Evolutionary conservation across 805 yeast genomes (phyloP).

Genomic region (Pichia scutulata): DNA sequence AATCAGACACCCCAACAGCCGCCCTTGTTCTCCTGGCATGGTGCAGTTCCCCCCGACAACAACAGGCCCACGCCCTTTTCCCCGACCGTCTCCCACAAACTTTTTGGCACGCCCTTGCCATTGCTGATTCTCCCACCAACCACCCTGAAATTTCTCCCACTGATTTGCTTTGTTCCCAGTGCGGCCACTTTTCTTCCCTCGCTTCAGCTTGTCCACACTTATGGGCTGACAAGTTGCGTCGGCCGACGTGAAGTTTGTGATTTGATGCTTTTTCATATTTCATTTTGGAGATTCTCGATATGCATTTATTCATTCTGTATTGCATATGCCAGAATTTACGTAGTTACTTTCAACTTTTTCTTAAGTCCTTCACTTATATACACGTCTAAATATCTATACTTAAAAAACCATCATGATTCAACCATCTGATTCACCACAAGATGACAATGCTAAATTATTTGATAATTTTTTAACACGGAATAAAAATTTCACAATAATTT

Average conservation of each 20-base stretch:
- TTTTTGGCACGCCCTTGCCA: background rate
- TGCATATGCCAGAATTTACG: too few species aligned
- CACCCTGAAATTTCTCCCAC: background rate
- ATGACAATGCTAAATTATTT: constrained; percentile 21
- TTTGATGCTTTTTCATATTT: background rate
- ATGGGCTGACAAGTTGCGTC: background rate
- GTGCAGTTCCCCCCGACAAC: background rate
- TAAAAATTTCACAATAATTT: constrained; percentile 9
- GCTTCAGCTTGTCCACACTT: background rate
- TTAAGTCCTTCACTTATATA: background rate
- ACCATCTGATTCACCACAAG: constrained; percentile 6
- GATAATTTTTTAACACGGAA: constrained; percentile 18
- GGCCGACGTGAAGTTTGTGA: background rate
- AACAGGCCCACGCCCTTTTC: background rate
- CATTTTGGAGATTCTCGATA: background rate
- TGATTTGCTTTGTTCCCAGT: background rate
- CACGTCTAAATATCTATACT: background rate
- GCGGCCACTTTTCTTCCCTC: background rate
- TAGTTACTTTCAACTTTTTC: too few species aligned
- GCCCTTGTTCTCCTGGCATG: background rate
- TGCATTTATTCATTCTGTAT: background rate
- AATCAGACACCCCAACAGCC: background rate
- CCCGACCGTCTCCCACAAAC: background rate
- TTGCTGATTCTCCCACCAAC: background rate
- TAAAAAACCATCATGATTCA: background rate